Evolutionary conservation across 208 protist genomes (phyloP).

Genomic region (Polymyxa betae): DNA sequence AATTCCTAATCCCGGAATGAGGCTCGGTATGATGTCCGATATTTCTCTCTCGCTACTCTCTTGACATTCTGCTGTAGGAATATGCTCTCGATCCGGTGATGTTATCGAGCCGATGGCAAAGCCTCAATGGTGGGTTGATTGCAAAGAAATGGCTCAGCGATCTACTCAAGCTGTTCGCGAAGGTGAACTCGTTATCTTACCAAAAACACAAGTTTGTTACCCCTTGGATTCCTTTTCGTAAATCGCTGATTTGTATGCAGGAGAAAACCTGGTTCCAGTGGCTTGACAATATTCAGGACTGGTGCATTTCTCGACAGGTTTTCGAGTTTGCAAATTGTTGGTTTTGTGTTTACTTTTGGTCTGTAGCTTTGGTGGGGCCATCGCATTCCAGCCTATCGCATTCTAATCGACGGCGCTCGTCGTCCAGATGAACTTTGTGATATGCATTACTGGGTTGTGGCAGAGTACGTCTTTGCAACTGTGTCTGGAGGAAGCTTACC

Average conservation of each 20-base stretch:
- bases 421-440: constrained; percentile 69
- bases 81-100: constrained; percentile 95
- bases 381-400: constrained; percentile 97
- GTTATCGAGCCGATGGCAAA: constrained; percentile 98
- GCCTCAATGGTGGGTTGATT: constrained; percentile 99
- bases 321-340: constrained; percentile 3
- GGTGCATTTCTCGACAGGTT: constrained; percentile 78
- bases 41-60: neutral
- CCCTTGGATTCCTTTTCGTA: neutral
- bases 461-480: neutral
- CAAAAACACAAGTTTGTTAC: constrained; percentile 65
- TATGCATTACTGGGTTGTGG: constrained; percentile 37
- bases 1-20: constrained; percentile 73
- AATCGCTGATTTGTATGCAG: neutral
- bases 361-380: constrained; percentile 98
- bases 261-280: constrained; percentile 49
- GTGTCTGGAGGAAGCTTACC: neutral
- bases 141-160: constrained; percentile 76
- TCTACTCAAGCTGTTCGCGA: constrained; percentile 68
- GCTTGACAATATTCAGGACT: constrained; percentile 76
- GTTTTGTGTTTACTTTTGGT: constrained; percentile 44
- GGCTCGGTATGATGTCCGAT: constrained; percentile 35
- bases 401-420: constrained; percentile 82
- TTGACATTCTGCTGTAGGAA: constrained; percentile 82
- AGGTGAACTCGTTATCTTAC: constrained; percentile 88